Evolutionary conservation across 768 basidiomycete genomes (phyloP).

Genomic region (Tricholoma bakamatsutake): DNA sequence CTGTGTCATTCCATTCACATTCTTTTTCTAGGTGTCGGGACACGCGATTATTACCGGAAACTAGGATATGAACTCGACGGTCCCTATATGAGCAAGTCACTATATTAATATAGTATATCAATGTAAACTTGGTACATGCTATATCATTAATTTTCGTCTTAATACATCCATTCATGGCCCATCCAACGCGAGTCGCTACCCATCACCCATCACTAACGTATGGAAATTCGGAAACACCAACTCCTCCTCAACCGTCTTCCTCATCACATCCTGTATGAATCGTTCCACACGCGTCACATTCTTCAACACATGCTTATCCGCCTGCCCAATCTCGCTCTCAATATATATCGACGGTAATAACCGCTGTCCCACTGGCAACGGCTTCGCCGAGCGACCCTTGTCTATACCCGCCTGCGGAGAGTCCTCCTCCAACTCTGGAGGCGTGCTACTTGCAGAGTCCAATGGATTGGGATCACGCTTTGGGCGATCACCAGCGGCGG

Average conservation of each 20-base stretch:
- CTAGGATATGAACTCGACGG: slow-evolving; percentile 94
- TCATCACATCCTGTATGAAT: slow-evolving; percentile 92
- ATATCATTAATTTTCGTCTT: neutral
- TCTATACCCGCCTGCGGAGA: slow-evolving; percentile 25
- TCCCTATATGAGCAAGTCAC: slow-evolving; percentile 93
- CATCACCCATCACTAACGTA: slow-evolving; percentile 43
- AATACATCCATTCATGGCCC: neutral
- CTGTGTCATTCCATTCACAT: neutral
- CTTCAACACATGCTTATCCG: slow-evolving; percentile 91
- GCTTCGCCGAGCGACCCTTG: slow-evolving; percentile 46
- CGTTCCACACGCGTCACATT: slow-evolving; percentile 94
- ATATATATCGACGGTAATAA: slow-evolving; percentile 84
- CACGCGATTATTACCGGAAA: slow-evolving; percentile 93
- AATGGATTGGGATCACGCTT: slow-evolving; percentile 37
- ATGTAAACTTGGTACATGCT: neutral
- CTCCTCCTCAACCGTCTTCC: slow-evolving; percentile 94
- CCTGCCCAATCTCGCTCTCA: slow-evolving; percentile 95
- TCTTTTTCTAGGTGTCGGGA: slow-evolving; percentile 73
- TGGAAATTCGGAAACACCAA: slow-evolving; percentile 96
- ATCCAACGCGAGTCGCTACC: slow-evolving; percentile 2
- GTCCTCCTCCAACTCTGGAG: slow-evolving; percentile 63
- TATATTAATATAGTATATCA: slow-evolving; percentile 34
- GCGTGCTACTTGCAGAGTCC: slow-evolving; percentile 37
- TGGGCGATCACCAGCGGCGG: slow-evolving; percentile 49
- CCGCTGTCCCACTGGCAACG: slow-evolving; percentile 74